Evolutionary conservation across 768 basidiomycete genomes (phyloP), one percentile per base, ranked within the genome.

Genomic region (Phylloporus sp.): DNA sequence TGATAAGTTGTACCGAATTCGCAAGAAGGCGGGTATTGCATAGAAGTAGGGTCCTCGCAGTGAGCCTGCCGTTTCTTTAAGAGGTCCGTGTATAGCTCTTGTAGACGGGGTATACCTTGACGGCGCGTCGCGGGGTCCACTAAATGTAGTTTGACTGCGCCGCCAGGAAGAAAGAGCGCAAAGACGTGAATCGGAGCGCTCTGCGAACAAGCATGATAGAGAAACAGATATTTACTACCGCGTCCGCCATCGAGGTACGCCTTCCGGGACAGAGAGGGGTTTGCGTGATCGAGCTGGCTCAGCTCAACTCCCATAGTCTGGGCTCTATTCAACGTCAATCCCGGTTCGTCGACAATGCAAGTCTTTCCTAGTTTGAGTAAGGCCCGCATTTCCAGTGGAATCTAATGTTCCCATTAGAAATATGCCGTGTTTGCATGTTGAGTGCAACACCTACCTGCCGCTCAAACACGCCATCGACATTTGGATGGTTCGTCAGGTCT

Each of bases 401-500:
- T 77, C 92, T 94, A 52, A 22, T 36, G 23, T 8, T 50, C 13
- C 12, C 40, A 50, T 23, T 50, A 10, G 26, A 34, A 23, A 50
- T 16, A 24, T 6, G 16, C 20, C 20, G 1, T 2, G 24, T 44
- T 39, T 22, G 13, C 29, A 28, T 6, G 28, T 10, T 15, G 13
- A 47, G 26, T 2, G 23, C 16, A 44, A 44, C 3, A 58, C 75
- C 38, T 57, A 93, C 91, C 79, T 98, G 94, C 18, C 86, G 77
- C 71, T 99, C 97, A 61, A 86, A 99, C 4, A 97, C 88, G 1
- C 92, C 93, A 59, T 97, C 93, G 9, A 97, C 91, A 62, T 90
- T 92, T 0, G 95, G 91, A 61, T 95, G 90, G 63, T 97, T 97
- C 52, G 83, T 91, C 45, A 98, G 76, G 64, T 94, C 86, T 16